These are phyloP conservation scores for Stagonosporopsis tanaceti DNA, from an alignment of 2,329 filamentous ascomycete genomes.

Conservation along the genomic window DNA sequence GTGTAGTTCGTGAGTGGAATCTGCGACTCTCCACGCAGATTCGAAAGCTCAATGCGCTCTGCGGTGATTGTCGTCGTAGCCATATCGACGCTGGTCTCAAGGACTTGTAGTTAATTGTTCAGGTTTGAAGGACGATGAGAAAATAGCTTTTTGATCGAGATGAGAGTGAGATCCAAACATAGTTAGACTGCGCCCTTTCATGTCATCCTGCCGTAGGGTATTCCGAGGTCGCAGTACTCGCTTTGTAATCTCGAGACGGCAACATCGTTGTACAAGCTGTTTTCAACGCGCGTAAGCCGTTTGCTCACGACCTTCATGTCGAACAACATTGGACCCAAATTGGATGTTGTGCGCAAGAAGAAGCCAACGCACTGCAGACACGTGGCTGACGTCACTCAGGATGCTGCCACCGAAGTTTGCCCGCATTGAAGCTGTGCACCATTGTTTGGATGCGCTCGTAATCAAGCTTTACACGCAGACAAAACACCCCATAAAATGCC, in stretches of 20 bases:
- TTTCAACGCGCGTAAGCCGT: too few relatives aligned
- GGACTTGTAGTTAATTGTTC: neutral
- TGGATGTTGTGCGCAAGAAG: too few relatives aligned
- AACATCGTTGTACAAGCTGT: neutral
- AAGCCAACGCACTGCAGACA: neutral
- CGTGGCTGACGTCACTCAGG: slow-evolving; percentile 8
- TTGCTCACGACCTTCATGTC: too few relatives aligned
- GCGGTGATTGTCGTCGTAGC: slow-evolving; percentile 20
- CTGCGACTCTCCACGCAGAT: slow-evolving; percentile 9
- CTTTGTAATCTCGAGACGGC: neutral
- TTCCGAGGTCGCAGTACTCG: neutral
- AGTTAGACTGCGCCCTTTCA: slow-evolving; percentile 16
- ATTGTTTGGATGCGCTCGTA: too few relatives aligned
- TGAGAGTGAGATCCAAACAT: neutral
- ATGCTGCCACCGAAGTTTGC: neutral
- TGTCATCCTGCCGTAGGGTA: slow-evolving; percentile 1
- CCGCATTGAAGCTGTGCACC: too few relatives aligned
- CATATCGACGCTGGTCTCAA: neutral
- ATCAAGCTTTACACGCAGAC: too few relatives aligned
- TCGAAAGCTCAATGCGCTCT: slow-evolving; percentile 24
- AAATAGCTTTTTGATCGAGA: neutral
- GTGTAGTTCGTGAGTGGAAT: slow-evolving; percentile 6
- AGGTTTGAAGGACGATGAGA: neutral
- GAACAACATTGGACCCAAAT: too few relatives aligned
- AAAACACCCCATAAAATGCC: too few relatives aligned